Conservation (phyloP, 495 filamentous ascomycete species). For the Podospora pseudocomata region DNA sequence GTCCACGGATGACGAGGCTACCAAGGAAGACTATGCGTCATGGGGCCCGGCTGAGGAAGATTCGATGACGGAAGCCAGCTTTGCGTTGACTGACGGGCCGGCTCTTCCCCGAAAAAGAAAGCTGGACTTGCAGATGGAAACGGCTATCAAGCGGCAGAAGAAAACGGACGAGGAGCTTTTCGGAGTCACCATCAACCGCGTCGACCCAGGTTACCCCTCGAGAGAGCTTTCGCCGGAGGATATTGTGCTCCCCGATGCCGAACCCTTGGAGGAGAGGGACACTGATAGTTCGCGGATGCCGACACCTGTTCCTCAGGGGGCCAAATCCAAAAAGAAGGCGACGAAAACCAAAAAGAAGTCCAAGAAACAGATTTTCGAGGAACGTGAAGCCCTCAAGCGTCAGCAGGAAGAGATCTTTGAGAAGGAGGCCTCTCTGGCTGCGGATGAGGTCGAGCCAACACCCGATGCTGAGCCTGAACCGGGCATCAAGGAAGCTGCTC, state of each 20-base stretch:
- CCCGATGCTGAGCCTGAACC: constrained; percentile 15
- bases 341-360: constrained; percentile 61
- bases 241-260: constrained; percentile 38
- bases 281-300: constrained; percentile 41
- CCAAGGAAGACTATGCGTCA: constrained; percentile 57
- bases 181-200: constrained; percentile 53
- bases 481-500: background rate
- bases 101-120: constrained; percentile 64
- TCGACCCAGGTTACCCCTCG: constrained; percentile 47
- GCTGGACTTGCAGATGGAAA: constrained; percentile 56
- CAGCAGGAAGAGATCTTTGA: constrained; percentile 41
- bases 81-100: constrained; percentile 41
- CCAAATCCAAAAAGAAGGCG: constrained; percentile 42
- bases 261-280: constrained; percentile 32
- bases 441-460: constrained; percentile 29
- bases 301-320: constrained; percentile 37
- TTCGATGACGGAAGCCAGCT: constrained; percentile 54
- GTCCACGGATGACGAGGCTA: constrained; percentile 62
- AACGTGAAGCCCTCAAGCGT: constrained; percentile 59
- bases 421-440: constrained; percentile 32
- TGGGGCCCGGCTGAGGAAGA: constrained; percentile 49
- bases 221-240: constrained; percentile 37
- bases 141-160: constrained; percentile 64
- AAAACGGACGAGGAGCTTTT: constrained; percentile 79
- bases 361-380: constrained; percentile 69